These are phyloP conservation scores for Stachybotrys chlorohalonatus DNA, from an alignment of 2,329 filamentous ascomycete species.

Conservation along the genomic window DNA sequence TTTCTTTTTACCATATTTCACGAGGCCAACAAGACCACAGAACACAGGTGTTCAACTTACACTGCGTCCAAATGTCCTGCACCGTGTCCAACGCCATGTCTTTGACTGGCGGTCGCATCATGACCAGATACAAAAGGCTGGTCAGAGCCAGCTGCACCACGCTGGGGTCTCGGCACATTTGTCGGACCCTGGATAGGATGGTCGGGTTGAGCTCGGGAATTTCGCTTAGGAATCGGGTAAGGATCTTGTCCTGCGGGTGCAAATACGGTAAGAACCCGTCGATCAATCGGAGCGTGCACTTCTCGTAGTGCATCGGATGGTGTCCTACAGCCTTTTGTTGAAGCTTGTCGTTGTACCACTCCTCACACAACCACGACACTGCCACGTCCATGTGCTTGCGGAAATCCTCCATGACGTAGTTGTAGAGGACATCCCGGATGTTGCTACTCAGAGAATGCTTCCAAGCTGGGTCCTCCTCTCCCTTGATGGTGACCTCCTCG, in stretches of 20 bases:
- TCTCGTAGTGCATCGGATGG: conserved; percentile 61
- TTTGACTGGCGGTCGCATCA: conserved; percentile 57
- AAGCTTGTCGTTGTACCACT: conserved; percentile 86
- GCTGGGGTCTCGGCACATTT: conserved; percentile 56
- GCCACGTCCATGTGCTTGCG: conserved; percentile 80
- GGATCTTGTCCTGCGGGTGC: conserved; percentile 80
- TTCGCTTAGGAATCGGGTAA: conserved; percentile 87
- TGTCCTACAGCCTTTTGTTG: conserved; percentile 32
- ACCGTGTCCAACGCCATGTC: conserved; percentile 56
- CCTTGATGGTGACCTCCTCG: conserved; percentile 48
- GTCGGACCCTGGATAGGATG: conserved; percentile 65
- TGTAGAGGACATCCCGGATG: conserved; percentile 73
- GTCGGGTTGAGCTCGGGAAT: conserved; percentile 68
- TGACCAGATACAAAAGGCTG: conserved; percentile 56
- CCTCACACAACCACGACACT: conserved; percentile 90
- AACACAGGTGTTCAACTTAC: conserved; percentile 30
- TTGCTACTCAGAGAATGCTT: conserved; percentile 49
- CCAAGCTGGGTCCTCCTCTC: conserved; percentile 36
- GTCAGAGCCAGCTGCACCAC: conserved; percentile 55
- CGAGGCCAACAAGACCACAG: no score
- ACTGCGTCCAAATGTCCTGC: conserved; percentile 58
- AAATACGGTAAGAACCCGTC: conserved; percentile 86
- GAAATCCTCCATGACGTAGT: conserved; percentile 88
- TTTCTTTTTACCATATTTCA: no score
- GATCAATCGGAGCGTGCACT: conserved; percentile 71